These are phyloP conservation scores for Rhytidhysteron rufulum DNA, from an alignment of 2,329 filamentous ascomycete species.

Conservation along the genomic window DNA sequence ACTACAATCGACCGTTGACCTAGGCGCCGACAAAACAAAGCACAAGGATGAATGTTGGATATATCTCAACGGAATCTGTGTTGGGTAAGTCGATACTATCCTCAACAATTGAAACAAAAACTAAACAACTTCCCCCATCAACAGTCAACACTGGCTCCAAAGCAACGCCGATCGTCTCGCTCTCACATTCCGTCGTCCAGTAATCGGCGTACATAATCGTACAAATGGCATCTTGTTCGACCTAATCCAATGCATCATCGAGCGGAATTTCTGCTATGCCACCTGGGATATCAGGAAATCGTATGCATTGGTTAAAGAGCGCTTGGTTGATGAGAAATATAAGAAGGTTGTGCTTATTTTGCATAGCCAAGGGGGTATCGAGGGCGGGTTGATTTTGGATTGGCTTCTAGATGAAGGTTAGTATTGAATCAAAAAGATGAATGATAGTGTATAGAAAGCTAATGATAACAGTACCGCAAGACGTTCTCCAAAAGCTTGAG, in stretches of 20 bases:
- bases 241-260: slow-evolving; percentile 71
- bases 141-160: slow-evolving; percentile 38
- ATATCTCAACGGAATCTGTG: slow-evolving; percentile 72
- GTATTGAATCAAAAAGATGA: slow-evolving; percentile 53
- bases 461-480: slow-evolving; percentile 41
- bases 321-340: slow-evolving; percentile 58
- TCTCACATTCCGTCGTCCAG: slow-evolving; percentile 65
- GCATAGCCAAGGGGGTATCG: slow-evolving; percentile 75
- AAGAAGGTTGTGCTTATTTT: slow-evolving; percentile 70
- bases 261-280: slow-evolving; percentile 70
- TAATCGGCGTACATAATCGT: slow-evolving; percentile 71
- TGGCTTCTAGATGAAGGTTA: slow-evolving; percentile 72
- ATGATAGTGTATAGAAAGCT: too few relatives aligned
- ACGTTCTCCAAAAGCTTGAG: slow-evolving; percentile 42
- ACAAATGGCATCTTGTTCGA: slow-evolving; percentile 72
- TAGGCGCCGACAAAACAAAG: slow-evolving; percentile 29
- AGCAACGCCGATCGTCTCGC: slow-evolving; percentile 68
- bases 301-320: slow-evolving; percentile 62
- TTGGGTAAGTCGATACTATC: slow-evolving; percentile 46
- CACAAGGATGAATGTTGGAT: slow-evolving; percentile 67
- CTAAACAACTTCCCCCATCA: slow-evolving; percentile 11
- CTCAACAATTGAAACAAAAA: background rate
- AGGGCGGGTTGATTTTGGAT: slow-evolving; percentile 69
- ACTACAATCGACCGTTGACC: slow-evolving; percentile 55
- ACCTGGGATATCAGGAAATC: slow-evolving; percentile 57